Evolutionary conservation across 805 yeast species (phyloP).

Genomic region (Kockiozyma suomiensis): DNA sequence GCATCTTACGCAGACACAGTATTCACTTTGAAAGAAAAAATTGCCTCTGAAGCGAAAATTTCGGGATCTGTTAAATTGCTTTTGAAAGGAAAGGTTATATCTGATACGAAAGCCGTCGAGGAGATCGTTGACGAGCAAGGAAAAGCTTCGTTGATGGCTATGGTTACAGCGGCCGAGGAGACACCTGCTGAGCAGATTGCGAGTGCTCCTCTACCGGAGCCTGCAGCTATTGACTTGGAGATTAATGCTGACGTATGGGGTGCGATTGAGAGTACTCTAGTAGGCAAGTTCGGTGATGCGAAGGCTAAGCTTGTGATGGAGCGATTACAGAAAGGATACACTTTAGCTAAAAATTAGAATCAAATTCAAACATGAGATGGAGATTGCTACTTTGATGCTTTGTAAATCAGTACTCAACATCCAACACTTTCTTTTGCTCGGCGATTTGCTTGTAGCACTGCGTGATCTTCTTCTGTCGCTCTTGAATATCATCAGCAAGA

Average conservation of each 20-base stretch:
- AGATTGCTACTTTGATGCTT: not conserved
- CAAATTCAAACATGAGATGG: not conserved
- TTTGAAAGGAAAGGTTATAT: slow-evolving; percentile 27
- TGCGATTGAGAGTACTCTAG: slow-evolving; percentile 8
- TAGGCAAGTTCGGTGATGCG: slow-evolving; percentile 13
- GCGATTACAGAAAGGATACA: slow-evolving; percentile 22
- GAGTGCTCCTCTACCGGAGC: not conserved
- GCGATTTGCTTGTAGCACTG: slow-evolving; percentile 48
- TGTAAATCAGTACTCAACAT: slow-evolving; percentile 12
- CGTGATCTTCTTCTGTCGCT: slow-evolving; percentile 56
- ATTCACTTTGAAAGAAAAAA: slow-evolving; percentile 13
- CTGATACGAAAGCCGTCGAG: slow-evolving; percentile 23
- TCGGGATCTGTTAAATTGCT: slow-evolving; percentile 19
- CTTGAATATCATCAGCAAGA: slow-evolving; percentile 65
- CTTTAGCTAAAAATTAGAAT: not conserved
- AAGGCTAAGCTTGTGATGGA: slow-evolving; percentile 13
- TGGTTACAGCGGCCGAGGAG: slow-evolving; percentile 23
- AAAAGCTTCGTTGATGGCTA: slow-evolving; percentile 26
- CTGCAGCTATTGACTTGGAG: not conserved
- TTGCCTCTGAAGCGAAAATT: slow-evolving; percentile 11
- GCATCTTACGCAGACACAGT: slow-evolving; percentile 21
- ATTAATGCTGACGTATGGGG: slow-evolving; percentile 20
- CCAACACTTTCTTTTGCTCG: slow-evolving; percentile 34
- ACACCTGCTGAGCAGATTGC: slow-evolving; percentile 10
- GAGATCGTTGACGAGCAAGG: slow-evolving; percentile 28